Percentiles rank a stretch among this genome's conserved stretches.
Conservation (phyloP, 139 green algal genomes). For the Chlorella ohadii region DNA sequence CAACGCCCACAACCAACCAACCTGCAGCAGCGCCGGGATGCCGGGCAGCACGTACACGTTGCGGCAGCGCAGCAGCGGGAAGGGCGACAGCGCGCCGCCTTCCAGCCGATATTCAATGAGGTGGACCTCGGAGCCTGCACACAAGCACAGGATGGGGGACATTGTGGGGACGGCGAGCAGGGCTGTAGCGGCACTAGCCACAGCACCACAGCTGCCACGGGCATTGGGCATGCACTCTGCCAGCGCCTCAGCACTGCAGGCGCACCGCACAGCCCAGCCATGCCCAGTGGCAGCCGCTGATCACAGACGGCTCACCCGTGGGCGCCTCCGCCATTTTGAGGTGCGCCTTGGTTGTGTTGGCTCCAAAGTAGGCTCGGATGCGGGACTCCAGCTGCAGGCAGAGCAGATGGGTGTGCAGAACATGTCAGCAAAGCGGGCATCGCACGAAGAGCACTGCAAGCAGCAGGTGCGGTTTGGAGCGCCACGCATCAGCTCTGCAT, state of each 20-base stretch:
- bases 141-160: too few species aligned
- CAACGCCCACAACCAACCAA: not conserved
- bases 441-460: too few species aligned
- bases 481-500: too few species aligned
- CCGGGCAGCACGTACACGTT: constrained; percentile 90
- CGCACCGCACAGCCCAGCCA: too few species aligned
- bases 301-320: not conserved
- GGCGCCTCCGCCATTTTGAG: constrained; percentile 91
- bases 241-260: too few species aligned
- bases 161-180: too few species aligned
- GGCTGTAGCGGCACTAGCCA: not conserved
- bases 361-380: constrained; percentile 73
- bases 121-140: constrained; percentile 38
- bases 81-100: constrained; percentile 57
- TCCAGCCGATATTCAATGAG: constrained; percentile 58
- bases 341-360: constrained; percentile 71
- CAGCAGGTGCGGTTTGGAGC: too few species aligned
- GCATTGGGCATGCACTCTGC: too few species aligned
- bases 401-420: not conserved
- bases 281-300: too few species aligned
- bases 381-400: constrained; percentile 60
- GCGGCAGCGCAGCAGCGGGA: constrained; percentile 76
- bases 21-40: constrained; percentile 74
- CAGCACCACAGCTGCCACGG: too few species aligned
- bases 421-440: too few species aligned